phyloP scores from a whole-genome alignment of 306 rosid genomes.

The Prunus padus region DNA sequence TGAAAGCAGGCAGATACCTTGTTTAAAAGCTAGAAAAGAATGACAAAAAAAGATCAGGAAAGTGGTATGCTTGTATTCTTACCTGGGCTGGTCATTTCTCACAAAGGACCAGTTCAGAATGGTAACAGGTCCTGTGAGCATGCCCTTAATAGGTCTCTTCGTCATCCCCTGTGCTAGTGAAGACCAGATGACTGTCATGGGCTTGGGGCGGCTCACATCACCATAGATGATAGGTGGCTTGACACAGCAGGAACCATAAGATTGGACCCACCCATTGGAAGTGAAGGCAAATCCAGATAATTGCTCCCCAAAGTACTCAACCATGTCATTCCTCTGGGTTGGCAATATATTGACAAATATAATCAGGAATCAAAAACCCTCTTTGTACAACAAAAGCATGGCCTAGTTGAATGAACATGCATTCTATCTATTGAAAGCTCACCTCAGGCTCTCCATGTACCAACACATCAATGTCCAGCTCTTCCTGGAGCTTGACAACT shows the following conservation, averaged over 20 bases:
- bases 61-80: not conserved
- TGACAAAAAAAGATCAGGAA: not conserved
- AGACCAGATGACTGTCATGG: conserved; percentile 97
- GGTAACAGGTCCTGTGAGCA: conserved; percentile 89
- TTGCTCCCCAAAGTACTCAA: conserved; percentile 94
- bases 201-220: conserved; percentile 87
- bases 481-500: conserved; percentile 86
- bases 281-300: conserved; percentile 86
- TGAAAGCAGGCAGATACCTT: conserved; percentile 27
- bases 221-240: conserved; percentile 90
- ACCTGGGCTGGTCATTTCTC: conserved; percentile 87
- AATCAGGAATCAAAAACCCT: conserved; percentile 10
- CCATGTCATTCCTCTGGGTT: conserved; percentile 88
- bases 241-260: conserved; percentile 82
- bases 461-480: conserved; percentile 82
- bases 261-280: conserved; percentile 91
- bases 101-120: conserved; percentile 91
- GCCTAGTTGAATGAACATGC: conserved; percentile 7
- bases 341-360: conserved; percentile 6
- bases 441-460: conserved; percentile 97
- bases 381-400: conserved; percentile 2
- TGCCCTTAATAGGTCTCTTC: conserved; percentile 87
- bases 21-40: not conserved
- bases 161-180: conserved; percentile 79
- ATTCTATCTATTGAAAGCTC: conserved; percentile 21